Evolutionary conservation across 495 filamentous ascomycete genomes (phyloP).

Genomic region (Xylaria castorea): DNA sequence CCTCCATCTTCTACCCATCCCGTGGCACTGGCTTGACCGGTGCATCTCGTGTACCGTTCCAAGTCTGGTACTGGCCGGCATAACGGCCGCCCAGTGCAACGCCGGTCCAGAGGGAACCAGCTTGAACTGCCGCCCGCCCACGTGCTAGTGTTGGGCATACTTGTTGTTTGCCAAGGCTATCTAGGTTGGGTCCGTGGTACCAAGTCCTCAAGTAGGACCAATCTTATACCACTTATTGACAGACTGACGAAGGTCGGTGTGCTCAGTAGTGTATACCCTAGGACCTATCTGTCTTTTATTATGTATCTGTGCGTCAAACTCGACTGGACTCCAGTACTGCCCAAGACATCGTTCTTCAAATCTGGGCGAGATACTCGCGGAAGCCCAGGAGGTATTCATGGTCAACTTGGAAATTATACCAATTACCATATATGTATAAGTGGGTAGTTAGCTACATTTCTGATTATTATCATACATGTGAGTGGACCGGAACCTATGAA

Average conservation of each 20-base stretch:
- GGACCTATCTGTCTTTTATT: too few species aligned
- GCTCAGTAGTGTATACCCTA: neutral
- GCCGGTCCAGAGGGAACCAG: slow-evolving; percentile 3
- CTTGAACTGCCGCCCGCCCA: slow-evolving; percentile 19
- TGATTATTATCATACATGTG: neutral
- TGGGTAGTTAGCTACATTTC: neutral
- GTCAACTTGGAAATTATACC: neutral
- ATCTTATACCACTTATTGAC: neutral
- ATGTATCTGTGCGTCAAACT: neutral
- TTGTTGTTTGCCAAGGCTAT: slow-evolving; percentile 14
- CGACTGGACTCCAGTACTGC: neutral
- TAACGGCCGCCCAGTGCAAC: slow-evolving; percentile 16
- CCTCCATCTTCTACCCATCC: slow-evolving; percentile 5
- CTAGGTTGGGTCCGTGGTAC: slow-evolving; percentile 11
- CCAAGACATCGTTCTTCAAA: neutral
- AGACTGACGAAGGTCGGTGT: slow-evolving; percentile 5
- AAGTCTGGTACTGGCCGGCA: slow-evolving; percentile 10
- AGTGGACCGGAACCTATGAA: neutral
- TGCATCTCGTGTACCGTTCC: slow-evolving; percentile 20
- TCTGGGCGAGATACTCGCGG: neutral
- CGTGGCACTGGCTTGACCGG: slow-evolving; percentile 23
- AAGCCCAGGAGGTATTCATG: neutral
- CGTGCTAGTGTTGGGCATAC: slow-evolving; percentile 13
- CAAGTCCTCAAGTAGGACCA: neutral
- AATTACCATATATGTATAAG: neutral